Evolutionary conservation across 2,329 filamentous ascomycete species (phyloP).

Genomic region (Ilyonectria mors-panacis): DNA sequence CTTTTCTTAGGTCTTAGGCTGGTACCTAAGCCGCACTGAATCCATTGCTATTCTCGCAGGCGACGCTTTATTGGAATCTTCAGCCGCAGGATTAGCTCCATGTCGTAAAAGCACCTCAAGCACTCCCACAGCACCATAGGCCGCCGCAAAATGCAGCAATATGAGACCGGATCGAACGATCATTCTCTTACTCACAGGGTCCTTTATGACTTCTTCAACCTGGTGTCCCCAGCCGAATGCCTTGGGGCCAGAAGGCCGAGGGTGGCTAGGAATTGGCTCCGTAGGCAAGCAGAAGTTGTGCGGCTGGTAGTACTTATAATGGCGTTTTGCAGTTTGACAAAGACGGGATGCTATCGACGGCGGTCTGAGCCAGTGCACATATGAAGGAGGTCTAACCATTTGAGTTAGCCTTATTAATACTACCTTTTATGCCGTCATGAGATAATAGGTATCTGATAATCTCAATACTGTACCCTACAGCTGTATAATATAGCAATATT

Average conservation of each 20-base stretch:
- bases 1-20: not conserved
- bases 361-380: not conserved
- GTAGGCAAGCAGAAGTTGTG: conserved; percentile 40
- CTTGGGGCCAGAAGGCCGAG: not conserved
- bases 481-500: conserved; percentile 49
- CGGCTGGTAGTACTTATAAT: conserved; percentile 7
- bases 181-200: not conserved
- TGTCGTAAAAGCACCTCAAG: conserved; percentile 12
- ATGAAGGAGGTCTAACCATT: not conserved
- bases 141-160: conserved; percentile 25
- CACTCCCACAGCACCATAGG: conserved; percentile 15
- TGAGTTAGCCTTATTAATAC: not conserved
- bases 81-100: conserved; percentile 14
- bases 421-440: not conserved
- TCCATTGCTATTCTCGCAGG: not conserved
- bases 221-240: not conserved
- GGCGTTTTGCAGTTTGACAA: not conserved
- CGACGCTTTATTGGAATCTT: not conserved
- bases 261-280: conserved; percentile 24
- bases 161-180: not conserved
- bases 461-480: conserved; percentile 42
- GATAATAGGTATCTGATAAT: conserved; percentile 39
- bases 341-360: not conserved
- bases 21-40: not conserved
- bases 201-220: not conserved